A percentile compares a stretch with the other conserved stretches of the same genome.
Conservation (phyloP, 1,284 basidiomycete species). For the Coniferiporia sulphurascens region DNA sequence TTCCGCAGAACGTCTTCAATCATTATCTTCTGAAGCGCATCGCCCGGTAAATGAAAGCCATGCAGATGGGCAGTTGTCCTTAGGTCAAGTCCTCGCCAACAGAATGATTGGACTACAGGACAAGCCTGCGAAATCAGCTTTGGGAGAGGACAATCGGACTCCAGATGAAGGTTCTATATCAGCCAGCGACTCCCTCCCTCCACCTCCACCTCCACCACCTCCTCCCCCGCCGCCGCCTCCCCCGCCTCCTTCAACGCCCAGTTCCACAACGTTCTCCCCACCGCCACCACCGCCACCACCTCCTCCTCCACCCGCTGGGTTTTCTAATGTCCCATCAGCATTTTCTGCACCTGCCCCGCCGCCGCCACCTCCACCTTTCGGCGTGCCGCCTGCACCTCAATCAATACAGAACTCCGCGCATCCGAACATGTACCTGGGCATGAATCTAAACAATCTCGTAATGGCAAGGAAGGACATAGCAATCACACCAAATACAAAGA, state of each 20-base stretch:
- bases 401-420: constrained; percentile 50
- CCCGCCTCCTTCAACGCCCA: constrained; percentile 30
- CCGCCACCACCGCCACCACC: constrained; percentile 22
- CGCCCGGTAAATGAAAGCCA: constrained; percentile 39
- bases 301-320: constrained; percentile 26
- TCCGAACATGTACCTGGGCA: constrained; percentile 54
- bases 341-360: constrained; percentile 30
- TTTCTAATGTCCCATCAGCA: constrained; percentile 22
- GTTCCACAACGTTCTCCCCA: constrained; percentile 25
- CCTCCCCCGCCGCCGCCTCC: constrained; percentile 28
- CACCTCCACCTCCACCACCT: constrained; percentile 26
- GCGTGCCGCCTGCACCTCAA: constrained; percentile 38
- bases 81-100: constrained; percentile 14
- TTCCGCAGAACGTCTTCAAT: constrained; percentile 29
- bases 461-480: constrained; percentile 80
- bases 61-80: constrained; percentile 6
- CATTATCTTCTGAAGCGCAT: constrained; percentile 31
- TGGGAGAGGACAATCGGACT: background rate
- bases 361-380: constrained; percentile 40
- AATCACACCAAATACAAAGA: constrained; percentile 82
- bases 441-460: constrained; percentile 49
- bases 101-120: constrained; percentile 14
- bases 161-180: background rate
- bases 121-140: background rate
- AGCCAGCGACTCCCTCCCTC: constrained; percentile 18